Evolutionary conservation across 1,284 basidiomycete species (phyloP), one percentile per base, ranked within the genome.

Genomic region (Tilletia horrida): DNA sequence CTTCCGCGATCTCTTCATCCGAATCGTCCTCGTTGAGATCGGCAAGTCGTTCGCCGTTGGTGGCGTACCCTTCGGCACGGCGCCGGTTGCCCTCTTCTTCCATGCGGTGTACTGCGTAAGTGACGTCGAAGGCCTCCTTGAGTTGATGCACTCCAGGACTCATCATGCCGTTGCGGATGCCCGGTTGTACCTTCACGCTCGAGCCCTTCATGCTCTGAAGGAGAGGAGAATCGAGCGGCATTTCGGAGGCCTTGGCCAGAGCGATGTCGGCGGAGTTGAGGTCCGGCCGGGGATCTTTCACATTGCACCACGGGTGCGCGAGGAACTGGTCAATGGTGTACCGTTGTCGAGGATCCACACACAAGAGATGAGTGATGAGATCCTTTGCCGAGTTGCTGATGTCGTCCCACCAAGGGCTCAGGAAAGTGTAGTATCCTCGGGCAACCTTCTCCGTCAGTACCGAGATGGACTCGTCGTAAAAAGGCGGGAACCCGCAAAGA

Each of bases 341-440:
- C 69, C 96, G 89, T 82, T 95, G 91, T 3, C 90, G 87, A 0
- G 96, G 93, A 82, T 99, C 94, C 61, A 98, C 92, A 80, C 94
- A 97, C 8, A 99, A 88, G 3, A 99, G 84, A 79, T 98, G 93
- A 16, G 89, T 89, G 76, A 99, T 96, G 50, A 99, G 85, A 76
- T 98, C 94, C 85, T 97, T 97, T 25, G 93, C 93, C 91, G 80
- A 88, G 63, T 85, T 83, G 72, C 90, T 92, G 74, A 98, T 93
- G 76, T 96, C 91, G 80, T 99, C 96, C 96, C 96, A 99, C 93
- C 97, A 99, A 0, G 96, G 96, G 77, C 91, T 94, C 63, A 99
- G 84, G 86, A 99, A 99, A 0, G 96, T 97, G 83, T 97, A 99
- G 83, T 97, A 91, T 7, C 96, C 96, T 71, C 91, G 86, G 0